Percentiles rank a stretch among this genome's conserved stretches.
These are phyloP conservation scores for Steccherinum ochraceum DNA, from an alignment of 768 basidiomycete species.

Conservation along the genomic window DNA sequence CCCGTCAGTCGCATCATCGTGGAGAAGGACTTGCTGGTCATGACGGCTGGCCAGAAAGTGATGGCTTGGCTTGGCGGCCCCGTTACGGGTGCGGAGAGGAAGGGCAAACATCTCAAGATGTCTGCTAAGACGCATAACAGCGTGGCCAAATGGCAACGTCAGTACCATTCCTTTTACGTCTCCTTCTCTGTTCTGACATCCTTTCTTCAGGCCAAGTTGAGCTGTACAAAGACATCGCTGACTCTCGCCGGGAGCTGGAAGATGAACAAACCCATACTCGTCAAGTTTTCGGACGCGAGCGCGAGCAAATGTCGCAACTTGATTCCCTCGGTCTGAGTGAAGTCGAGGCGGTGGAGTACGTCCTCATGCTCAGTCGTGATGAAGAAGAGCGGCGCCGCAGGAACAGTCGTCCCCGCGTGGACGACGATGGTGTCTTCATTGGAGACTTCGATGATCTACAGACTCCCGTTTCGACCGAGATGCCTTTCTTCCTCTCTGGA, in stretches of 20 bases:
- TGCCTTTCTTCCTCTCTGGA: constrained; percentile 13
- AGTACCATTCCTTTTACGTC: constrained; percentile 11
- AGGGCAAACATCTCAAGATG: constrained; percentile 24
- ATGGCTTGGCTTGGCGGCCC: constrained; percentile 64
- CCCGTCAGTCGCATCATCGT: constrained; percentile 53
- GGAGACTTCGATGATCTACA: constrained; percentile 43
- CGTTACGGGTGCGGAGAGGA: constrained; percentile 11
- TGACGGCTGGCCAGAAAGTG: constrained; percentile 53
- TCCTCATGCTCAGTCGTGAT: constrained; percentile 80
- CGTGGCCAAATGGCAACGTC: constrained; percentile 32
- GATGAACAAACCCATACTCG: constrained; percentile 38
- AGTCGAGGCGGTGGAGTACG: constrained; percentile 70
- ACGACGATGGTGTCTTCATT: constrained; percentile 52
- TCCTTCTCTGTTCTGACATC: background rate
- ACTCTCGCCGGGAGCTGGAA: constrained; percentile 47
- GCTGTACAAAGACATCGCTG: constrained; percentile 53
- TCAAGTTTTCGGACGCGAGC: constrained; percentile 39
- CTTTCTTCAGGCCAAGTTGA: constrained; percentile 50
- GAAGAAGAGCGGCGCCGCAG: constrained; percentile 40
- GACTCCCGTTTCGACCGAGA: constrained; percentile 17
- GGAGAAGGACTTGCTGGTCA: constrained; percentile 49
- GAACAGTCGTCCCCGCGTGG: constrained; percentile 7
- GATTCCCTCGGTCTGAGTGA: constrained; percentile 68
- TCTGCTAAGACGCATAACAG: constrained; percentile 18
- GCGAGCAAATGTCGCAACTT: constrained; percentile 52